Base-by-base conservation (phyloP, 2,329 filamentous ascomycete genomes). In the Aaosphaeria arxii region DNA sequence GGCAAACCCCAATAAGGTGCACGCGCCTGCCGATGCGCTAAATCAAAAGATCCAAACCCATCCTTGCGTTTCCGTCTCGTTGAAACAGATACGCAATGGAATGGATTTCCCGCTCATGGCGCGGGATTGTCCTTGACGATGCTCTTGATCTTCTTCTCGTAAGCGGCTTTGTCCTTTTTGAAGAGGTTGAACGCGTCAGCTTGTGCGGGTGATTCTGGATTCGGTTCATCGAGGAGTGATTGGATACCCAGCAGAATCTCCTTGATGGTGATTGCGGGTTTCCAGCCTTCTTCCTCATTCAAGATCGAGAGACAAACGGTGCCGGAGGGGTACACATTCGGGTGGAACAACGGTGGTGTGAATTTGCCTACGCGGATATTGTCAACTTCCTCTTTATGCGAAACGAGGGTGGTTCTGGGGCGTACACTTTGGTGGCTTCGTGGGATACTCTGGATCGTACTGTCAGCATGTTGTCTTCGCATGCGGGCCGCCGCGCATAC, bases 271-370 rank as follows among this genome's bases (percentile, higher is more conserved):
- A 99, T 99, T 5, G 94, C 92, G 1, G 94, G 95, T 72, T 95
- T 95, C 94, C 95, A 99, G 5, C 89, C 91, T 70, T 99, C 94
- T 63, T 99, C 94, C 71, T 99, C 95, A 74, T 97, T 99, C 57
- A 99, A 76, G 58, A 99, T 99, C 30, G 90, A 96, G 24, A 99
- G 81, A 68, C 94, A 99, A 53, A 99, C 94, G 42, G 94, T 99
- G 58, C 94, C 95, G 1, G 92, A 97, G 0, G 94, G 94, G 70
- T 99, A 99, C 58, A 99, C 94, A 71, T 99, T 99, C 0, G 94
- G 94, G 67, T 99, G 94, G 77, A 99, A 99, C 38, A 99, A 84
- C 24, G 94, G 92, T 9, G 94, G 94, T 0, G 87, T 83, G 67
- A 99, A 99, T 81, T 96, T 96, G 85, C 91, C 91, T 96, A 43